Evolutionary conservation across 2,329 filamentous ascomycete genomes (phyloP).

Genomic region (Aspergillus phoenicis): DNA sequence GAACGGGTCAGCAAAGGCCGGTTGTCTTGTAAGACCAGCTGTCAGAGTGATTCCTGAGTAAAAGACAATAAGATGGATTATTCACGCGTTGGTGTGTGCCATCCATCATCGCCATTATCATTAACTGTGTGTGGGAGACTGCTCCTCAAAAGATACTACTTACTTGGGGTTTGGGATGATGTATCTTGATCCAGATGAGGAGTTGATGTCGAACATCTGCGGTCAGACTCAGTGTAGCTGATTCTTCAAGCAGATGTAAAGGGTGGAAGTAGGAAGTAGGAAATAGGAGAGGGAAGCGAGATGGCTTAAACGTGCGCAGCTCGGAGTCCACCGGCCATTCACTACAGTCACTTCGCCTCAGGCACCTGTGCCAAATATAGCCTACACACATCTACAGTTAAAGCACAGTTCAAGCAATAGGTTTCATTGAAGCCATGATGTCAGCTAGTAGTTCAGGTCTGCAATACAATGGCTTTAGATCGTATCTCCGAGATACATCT

Average conservation of each 20-base stretch:
- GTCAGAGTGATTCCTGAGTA: too few relatives aligned
- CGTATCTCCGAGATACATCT: neutral
- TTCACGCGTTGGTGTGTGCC: too few relatives aligned
- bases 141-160: too few relatives aligned
- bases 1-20: neutral
- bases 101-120: too few relatives aligned
- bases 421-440: conserved; percentile 24
- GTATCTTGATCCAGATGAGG: too few relatives aligned
- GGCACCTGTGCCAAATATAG: neutral
- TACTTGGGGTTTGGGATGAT: too few relatives aligned
- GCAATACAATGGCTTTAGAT: neutral
- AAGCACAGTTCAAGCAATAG: conserved; percentile 13
- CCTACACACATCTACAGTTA: neutral
- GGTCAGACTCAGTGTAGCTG: too few relatives aligned
- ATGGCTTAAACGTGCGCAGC: neutral
- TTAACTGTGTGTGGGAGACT: too few relatives aligned
- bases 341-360: neutral
- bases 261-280: neutral
- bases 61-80: too few relatives aligned
- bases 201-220: too few relatives aligned
- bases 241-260: too few relatives aligned
- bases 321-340: neutral
- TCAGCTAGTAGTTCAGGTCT: conserved; percentile 10
- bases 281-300: neutral
- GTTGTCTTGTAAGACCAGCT: too few relatives aligned